A percentile compares a stretch with the other conserved stretches of the same genome.
Conservation (phyloP, 805 yeast species). For the Wickerhamiella domercqiae region DNA sequence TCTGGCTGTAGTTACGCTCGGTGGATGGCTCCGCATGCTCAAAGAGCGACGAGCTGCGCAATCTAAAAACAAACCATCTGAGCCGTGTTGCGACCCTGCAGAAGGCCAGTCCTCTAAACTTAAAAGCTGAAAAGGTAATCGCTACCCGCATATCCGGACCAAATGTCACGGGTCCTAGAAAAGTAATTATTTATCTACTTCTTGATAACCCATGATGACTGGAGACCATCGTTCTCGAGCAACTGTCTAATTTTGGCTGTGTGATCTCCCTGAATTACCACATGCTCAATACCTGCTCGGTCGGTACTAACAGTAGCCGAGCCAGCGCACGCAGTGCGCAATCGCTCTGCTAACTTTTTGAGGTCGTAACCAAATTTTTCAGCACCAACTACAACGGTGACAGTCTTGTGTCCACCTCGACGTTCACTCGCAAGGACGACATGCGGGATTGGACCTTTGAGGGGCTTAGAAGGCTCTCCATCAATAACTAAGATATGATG, state of each 20-base stretch:
- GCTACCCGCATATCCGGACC: too few relatives aligned
- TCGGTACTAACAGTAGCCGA: slow-evolving; percentile 48
- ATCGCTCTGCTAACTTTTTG: slow-evolving; percentile 46
- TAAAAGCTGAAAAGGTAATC: too few relatives aligned
- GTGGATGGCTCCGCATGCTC: slow-evolving; percentile 19
- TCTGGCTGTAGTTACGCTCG: slow-evolving; percentile 40
- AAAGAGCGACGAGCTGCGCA: slow-evolving; percentile 2
- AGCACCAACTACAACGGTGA: slow-evolving; percentile 57
- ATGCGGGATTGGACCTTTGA: slow-evolving; percentile 57
- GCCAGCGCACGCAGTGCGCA: slow-evolving; percentile 75
- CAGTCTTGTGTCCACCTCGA: slow-evolving; percentile 65
- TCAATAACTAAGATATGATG: slow-evolving; percentile 32
- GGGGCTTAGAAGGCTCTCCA: slow-evolving; percentile 21
- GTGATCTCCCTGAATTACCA: slow-evolving; percentile 87
- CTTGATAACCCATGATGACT: slow-evolving; percentile 49
- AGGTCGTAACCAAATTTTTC: slow-evolving; percentile 55
- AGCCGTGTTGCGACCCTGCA: too few relatives aligned
- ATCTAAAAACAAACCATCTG: too few relatives aligned
- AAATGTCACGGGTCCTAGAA: too few relatives aligned
- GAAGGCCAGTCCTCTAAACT: too few relatives aligned
- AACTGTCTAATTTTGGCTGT: slow-evolving; percentile 35
- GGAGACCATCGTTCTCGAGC: slow-evolving; percentile 31
- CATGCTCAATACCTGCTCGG: slow-evolving; percentile 47
- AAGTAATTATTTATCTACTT: too few relatives aligned
- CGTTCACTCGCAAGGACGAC: slow-evolving; percentile 54